Base-by-base conservation (phyloP, 1,284 basidiomycete species). In the Papiliotrema terrestris region DNA sequence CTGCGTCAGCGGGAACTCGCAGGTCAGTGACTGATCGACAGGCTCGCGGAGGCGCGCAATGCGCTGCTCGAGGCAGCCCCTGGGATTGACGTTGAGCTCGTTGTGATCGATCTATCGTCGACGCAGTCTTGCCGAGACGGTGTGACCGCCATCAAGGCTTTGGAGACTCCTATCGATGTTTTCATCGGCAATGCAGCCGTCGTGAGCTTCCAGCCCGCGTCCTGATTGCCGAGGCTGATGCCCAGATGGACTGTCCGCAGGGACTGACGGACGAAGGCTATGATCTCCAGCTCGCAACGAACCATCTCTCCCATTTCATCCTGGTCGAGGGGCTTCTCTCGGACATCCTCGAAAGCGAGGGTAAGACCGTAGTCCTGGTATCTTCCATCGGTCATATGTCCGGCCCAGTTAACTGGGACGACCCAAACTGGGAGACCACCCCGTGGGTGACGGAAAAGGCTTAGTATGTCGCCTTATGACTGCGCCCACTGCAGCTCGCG, bases 101-200 rank as follows among this genome's bases (percentile, higher is more conserved):
- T 62, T n/a, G 19, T 39, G 11, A 42, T 61, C 46, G 57, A 62
- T 54, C 53, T 65, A 36, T 26, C 51, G 29, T 55, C 52, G n/a
- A 49, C 57, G 14, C 36, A 25, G 2, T 51, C 47, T 0, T 55
- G 59, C 23, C 46, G 54, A 36, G n/a, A 48, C 9, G 61, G 48
- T 2, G 59, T 54, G 2, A 14, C 43, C 25, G 49, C 53, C 23
- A 15, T 52, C 2, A 2, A 15, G 4, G 17, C n/a, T 13, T 35
- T 9, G 35, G n/a, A 14, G 8, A 19, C 25, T 15, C 17, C 49
- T 19, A 60, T 66, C 39, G 62, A 71, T 47, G 57, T 68, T 9
- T 55, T 71, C 23, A 65, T 69, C 60, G 62, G 65, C 62, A 68
- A 69, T 41, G 68, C 66, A 19, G 69, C 48, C 3, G 47, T 66